Base-by-base conservation (phyloP, 345 rosid species). In the Arabis alpina region DNA sequence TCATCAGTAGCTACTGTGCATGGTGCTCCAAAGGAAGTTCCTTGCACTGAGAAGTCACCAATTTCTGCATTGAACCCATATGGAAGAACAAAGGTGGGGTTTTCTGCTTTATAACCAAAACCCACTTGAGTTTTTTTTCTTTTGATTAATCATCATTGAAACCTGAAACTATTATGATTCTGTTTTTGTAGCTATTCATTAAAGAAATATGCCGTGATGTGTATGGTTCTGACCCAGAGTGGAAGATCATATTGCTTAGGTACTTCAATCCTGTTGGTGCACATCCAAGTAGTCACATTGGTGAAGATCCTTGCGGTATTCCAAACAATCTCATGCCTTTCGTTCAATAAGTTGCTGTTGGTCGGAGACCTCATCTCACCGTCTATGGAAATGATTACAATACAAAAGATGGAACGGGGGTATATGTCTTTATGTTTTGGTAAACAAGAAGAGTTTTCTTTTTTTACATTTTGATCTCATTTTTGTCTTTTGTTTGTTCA, bases 251-350 rank as follows among this genome's bases (percentile, higher is more conserved):
- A 67, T 78, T 91, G 80, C 87, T 93, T 30, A 82, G 98, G 75
- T 93, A 87, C 73, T 91, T 93, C 74, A 93, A 93, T 80, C 98
- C 98, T 19, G 96, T 91, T 41, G 94, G 98, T 61, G 98, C 97
- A 11, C 98, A 93, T 81, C 83, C 96, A 49, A 93, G 97, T 76
- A 96, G 98, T 30, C 13, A 55, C 8, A 93, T 89, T 61, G 98
- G 97, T 32, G 98, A 93, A 83, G 97, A 93, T 81, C 98, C 98
- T 37, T 83, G 77, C 10, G 98, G 97, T 67, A 71, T 85, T 71
- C 98, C 98, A 15, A 93, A 93, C 88, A 93, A 93, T 77, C 97
- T 93, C 68, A 93, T 93, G 98, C 98, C 98, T 47, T 93, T 80
- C 51, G 88, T 91, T 27, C 96, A 91, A 66, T 96, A 93, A 83